Evolutionary conservation across 2,329 filamentous ascomycete genomes (phyloP).

Genomic region (Trichoderma sp.): DNA sequence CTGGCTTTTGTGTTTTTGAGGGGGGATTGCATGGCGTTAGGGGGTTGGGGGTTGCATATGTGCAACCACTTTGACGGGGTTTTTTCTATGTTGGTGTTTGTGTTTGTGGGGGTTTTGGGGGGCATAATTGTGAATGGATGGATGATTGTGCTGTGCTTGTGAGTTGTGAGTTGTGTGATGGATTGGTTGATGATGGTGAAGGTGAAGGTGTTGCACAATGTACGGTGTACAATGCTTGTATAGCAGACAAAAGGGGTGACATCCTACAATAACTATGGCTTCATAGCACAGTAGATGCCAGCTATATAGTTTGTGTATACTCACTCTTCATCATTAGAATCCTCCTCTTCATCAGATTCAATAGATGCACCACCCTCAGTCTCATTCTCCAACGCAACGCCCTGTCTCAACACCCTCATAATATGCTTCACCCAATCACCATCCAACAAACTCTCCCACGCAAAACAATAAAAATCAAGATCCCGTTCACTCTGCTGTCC

Average conservation of each 20-base stretch:
- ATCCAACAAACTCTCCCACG: conserved; percentile 12
- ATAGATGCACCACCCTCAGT: background rate
- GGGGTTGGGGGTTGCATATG: background rate
- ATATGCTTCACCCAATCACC: background rate
- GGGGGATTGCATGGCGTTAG: too few species aligned
- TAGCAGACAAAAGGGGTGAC: background rate
- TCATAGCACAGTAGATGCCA: background rate
- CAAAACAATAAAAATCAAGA: conserved; percentile 13
- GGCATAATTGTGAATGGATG: too few species aligned
- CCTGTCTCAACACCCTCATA: background rate
- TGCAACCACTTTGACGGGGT: background rate
- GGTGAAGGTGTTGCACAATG: background rate
- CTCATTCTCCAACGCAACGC: background rate
- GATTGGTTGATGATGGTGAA: background rate
- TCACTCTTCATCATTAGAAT: background rate
- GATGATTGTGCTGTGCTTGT: background rate
- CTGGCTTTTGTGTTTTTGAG: background rate
- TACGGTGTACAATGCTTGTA: background rate
- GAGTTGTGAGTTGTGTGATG: background rate
- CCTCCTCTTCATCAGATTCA: background rate
- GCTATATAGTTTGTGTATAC: too few species aligned
- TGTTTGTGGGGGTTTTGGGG: background rate
- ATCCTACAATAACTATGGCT: background rate
- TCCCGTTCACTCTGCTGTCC: background rate
- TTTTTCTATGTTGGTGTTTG: background rate